Conservation (phyloP, 2,329 filamentous ascomycete genomes). For the Scedosporium minutisporum region DNA sequence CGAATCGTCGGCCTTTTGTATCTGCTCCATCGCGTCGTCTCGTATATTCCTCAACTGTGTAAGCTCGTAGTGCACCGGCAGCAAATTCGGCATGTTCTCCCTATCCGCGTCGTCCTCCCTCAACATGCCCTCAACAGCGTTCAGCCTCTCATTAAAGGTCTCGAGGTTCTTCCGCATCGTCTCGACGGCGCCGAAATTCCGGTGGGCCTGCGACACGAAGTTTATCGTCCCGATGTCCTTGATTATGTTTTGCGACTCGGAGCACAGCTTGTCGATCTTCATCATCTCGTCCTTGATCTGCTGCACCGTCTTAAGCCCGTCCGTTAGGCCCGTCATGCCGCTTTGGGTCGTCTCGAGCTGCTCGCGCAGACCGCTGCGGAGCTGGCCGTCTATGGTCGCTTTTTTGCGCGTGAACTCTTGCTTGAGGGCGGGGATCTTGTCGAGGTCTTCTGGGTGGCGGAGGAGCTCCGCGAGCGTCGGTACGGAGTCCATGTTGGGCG, state of each 20-base stretch:
- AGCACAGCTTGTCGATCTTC: slow-evolving; percentile 95
- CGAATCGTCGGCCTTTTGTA: slow-evolving; percentile 62
- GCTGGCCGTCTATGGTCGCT: slow-evolving; percentile 77
- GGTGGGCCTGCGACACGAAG: slow-evolving; percentile 82
- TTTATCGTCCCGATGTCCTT: slow-evolving; percentile 92
- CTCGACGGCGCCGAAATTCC: slow-evolving; percentile 91
- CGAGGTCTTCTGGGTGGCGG: slow-evolving; percentile 90
- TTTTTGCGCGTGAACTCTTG: slow-evolving; percentile 94
- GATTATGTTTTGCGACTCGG: slow-evolving; percentile 95
- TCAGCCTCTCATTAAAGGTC: slow-evolving; percentile 71
- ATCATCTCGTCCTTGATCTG: slow-evolving; percentile 97
- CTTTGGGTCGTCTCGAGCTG: slow-evolving; percentile 91
- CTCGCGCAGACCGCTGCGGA: slow-evolving; percentile 78
- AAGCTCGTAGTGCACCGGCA: slow-evolving; percentile 84
- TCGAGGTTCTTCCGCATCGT: slow-evolving; percentile 87
- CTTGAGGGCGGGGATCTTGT: slow-evolving; percentile 86
- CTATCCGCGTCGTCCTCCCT: slow-evolving; percentile 73
- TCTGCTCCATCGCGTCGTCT: slow-evolving; percentile 95
- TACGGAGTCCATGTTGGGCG: slow-evolving; percentile 49
- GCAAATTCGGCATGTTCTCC: slow-evolving; percentile 84
- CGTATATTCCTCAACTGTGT: slow-evolving; percentile 87
- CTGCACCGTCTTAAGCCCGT: slow-evolving; percentile 85
- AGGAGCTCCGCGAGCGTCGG: slow-evolving; percentile 87
- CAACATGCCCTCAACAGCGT: slow-evolving; percentile 67
- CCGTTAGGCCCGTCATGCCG: slow-evolving; percentile 79